These are phyloP conservation scores for Trichoderma gamsii DNA, from an alignment of 495 filamentous ascomycete species.

Conservation along the genomic window DNA sequence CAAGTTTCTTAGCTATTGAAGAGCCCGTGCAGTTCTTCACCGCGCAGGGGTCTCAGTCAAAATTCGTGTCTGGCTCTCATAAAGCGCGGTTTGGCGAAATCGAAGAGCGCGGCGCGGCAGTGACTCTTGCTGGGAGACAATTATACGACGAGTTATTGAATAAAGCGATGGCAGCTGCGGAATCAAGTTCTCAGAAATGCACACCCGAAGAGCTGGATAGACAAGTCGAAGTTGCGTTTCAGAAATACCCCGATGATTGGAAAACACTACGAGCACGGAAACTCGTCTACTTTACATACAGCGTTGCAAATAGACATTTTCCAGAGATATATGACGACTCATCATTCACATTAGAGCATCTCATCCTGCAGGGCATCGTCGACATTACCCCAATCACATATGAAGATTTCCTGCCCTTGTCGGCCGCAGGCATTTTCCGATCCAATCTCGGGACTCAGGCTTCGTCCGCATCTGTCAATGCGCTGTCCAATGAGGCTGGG, in stretches of 20 bases:
- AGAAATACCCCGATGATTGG: slow-evolving; percentile 31
- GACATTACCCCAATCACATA: slow-evolving; percentile 32
- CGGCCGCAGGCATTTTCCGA: slow-evolving; percentile 39
- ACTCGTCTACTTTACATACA: slow-evolving; percentile 33
- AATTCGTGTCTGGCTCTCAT: slow-evolving; percentile 32
- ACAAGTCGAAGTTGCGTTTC: slow-evolving; percentile 24
- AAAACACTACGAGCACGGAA: slow-evolving; percentile 23
- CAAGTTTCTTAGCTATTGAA: neutral
- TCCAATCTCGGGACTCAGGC: slow-evolving; percentile 29
- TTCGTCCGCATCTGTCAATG: neutral
- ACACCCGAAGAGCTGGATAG: slow-evolving; percentile 23
- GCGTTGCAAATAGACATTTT: neutral
- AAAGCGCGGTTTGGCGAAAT: slow-evolving; percentile 42
- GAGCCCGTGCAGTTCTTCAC: neutral
- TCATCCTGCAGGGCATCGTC: neutral
- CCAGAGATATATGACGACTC: neutral
- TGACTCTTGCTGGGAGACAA: slow-evolving; percentile 34
- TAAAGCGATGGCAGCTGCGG: slow-evolving; percentile 2
- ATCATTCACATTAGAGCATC: neutral
- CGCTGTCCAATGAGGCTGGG: neutral
- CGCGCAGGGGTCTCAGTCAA: neutral
- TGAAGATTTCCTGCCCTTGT: slow-evolving; percentile 40
- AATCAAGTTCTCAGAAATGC: slow-evolving; percentile 1
- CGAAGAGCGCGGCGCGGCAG: slow-evolving; percentile 38
- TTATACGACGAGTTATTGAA: slow-evolving; percentile 37